Evolutionary conservation across 257 asterid species (phyloP).

Genomic region (Solanum virginianum): DNA sequence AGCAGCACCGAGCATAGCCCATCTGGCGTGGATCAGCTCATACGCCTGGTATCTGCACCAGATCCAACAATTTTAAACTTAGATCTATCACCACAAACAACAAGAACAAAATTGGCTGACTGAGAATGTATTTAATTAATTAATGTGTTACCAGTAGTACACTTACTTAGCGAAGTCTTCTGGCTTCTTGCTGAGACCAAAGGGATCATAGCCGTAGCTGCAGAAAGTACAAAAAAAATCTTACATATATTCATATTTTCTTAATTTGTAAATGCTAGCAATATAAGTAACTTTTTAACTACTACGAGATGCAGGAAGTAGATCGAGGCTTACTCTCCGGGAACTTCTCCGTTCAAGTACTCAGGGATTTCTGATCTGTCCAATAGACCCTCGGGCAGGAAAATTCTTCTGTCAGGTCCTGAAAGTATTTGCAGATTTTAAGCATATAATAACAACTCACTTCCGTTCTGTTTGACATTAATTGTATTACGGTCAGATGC

Average conservation of each 20-base stretch:
- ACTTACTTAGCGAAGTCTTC: constrained; percentile 76
- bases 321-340: constrained; percentile 69
- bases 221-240: not conserved
- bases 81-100: not conserved
- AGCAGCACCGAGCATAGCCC: constrained; percentile 99
- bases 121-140: not conserved
- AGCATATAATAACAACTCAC: not conserved
- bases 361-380: constrained; percentile 96
- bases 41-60: constrained; percentile 64
- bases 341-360: constrained; percentile 86
- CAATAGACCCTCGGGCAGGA: constrained; percentile 87
- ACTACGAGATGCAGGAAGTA: not conserved
- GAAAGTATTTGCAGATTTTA: not conserved
- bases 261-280: not conserved
- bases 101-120: not conserved
- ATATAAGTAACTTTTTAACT: not conserved
- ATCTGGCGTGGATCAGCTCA: constrained; percentile 84
- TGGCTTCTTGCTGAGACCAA: constrained; percentile 95
- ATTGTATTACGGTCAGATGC: not conserved
- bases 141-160: not conserved
- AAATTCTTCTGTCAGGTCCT: constrained; percentile 96
- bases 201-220: constrained; percentile 97
- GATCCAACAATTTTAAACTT: not conserved
- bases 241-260: not conserved
- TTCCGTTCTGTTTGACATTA: not conserved